These are phyloP conservation scores for Arabidopsis lyrata DNA, from an alignment of 441 rosid genomes.

Conservation along the genomic window DNA sequence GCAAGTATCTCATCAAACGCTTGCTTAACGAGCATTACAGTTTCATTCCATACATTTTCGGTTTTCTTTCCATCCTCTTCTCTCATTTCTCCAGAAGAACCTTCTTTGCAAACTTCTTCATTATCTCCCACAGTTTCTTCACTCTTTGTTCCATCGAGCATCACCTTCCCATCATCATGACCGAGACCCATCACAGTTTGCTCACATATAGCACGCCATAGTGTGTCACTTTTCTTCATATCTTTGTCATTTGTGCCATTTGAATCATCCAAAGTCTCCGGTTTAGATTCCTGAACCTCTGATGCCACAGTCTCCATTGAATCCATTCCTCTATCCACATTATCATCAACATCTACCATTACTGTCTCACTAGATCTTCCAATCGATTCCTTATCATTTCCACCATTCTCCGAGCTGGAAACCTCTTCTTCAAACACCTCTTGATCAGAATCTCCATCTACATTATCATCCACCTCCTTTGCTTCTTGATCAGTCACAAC, in stretches of 20 bases:
- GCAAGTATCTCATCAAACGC: conserved; percentile 82
- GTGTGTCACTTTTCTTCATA: conserved; percentile 46
- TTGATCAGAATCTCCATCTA: conserved; percentile 29
- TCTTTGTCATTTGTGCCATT: conserved; percentile 35
- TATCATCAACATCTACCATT: conserved; percentile 29
- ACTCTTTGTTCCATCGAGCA: conserved; percentile 33
- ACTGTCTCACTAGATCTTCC: conserved; percentile 15
- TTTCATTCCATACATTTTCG: conserved; percentile 59
- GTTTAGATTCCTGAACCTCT: conserved; percentile 23
- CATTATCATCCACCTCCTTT: conserved; percentile 29
- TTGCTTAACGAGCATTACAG: conserved; percentile 76
- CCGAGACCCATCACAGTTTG: conserved; percentile 61
- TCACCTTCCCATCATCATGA: conserved; percentile 48
- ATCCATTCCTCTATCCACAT: conserved; percentile 3
- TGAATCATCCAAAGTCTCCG: conserved; percentile 29
- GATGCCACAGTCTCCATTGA: conserved; percentile 13
- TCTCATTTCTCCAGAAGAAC: conserved; percentile 34
- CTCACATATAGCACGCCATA: conserved; percentile 59
- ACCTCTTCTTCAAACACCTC: conserved; percentile 34
- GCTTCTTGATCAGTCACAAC: conserved; percentile 37
- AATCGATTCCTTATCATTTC: conserved; percentile 16
- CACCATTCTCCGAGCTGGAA: conserved; percentile 30
- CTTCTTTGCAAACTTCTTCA: conserved; percentile 29
- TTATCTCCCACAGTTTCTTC: conserved; percentile 43
- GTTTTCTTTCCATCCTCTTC: conserved; percentile 43